Evolutionary conservation across 2,329 filamentous ascomycete genomes (phyloP).

Genomic region (Stagonosporopsis cucurbitacearum): DNA sequence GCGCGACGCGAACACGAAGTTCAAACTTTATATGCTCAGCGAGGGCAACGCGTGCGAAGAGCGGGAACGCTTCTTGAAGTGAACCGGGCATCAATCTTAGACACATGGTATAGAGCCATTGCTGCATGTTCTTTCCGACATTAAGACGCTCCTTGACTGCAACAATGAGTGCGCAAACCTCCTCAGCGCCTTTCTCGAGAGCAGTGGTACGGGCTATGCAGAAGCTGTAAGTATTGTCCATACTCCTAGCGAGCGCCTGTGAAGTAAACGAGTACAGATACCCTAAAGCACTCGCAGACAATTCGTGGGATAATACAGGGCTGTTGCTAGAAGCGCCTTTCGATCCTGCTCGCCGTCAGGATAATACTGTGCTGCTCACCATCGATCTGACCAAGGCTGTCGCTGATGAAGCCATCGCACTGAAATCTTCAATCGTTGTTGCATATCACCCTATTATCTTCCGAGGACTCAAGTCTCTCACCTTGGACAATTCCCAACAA

Average conservation of each 20-base stretch:
- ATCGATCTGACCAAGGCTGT: conserved; percentile 91
- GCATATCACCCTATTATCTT: conserved; percentile 99
- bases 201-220: conserved; percentile 80
- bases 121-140: conserved; percentile 45
- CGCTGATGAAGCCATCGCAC: conserved; percentile 83
- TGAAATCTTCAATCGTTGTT: conserved; percentile 78
- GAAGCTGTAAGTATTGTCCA: conserved; percentile 66
- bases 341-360: conserved; percentile 61
- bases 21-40: background rate
- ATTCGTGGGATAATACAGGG: conserved; percentile 96
- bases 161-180: conserved; percentile 50
- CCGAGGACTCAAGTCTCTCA: conserved; percentile 86
- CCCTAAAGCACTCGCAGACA: conserved; percentile 86
- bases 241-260: background rate
- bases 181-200: conserved; percentile 66
- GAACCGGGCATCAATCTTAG: background rate
- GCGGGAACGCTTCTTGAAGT: background rate
- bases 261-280: conserved; percentile 64
- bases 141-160: conserved; percentile 38
- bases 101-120: background rate
- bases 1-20: conserved; percentile 25
- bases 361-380: conserved; percentile 76
- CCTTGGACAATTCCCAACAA: conserved; percentile 84
- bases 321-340: conserved; percentile 74
- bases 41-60: conserved; percentile 2